Evolutionary conservation across 495 filamentous ascomycete genomes (phyloP), one percentile per base, ranked within the genome.

Genomic region (Xylaria telfairii): DNA sequence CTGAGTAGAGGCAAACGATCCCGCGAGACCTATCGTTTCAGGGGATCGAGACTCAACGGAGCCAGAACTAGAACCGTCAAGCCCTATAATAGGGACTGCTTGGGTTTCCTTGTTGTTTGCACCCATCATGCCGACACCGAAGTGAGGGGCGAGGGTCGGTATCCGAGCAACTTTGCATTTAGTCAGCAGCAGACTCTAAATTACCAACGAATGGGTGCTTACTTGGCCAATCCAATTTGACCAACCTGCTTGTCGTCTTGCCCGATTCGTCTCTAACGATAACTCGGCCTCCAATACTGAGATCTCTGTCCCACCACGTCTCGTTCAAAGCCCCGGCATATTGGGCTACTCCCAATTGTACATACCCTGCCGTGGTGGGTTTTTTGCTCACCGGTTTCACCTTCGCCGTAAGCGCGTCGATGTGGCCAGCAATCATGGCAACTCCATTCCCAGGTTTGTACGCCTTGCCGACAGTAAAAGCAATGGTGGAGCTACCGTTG

Each of bases 281-380:
- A 9, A 99, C 95, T 49, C 93, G 87, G 12, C 96, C 96, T 60
- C 93, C 96, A 73, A 98, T 91, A 60, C 92, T 90, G 49, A 99
- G 86, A 81, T 99, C 96, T 19, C 95, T 87, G 82, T 97, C 95
- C 93, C 93, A 97, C 95, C 95, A 97, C 2, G 95, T 97, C 65
- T 81, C 83, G 72, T 95, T 94, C 65, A 98, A 80, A 26, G 83
- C 93, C 42, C 96, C 94, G 13, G 94, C 96, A 77, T 98, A 99
- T 0, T 92, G 96, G 4, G 96, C 96, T 39, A 99, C 91, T 6
- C 92, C 95, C 4, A 99, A 85, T 82, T 97, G 93, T n/a, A 90
- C 73, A 79, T 93, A 99, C 41, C 95, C 95, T 28, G 92, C 90
- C 75, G 91, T 93, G 61, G 83, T 91, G 8, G 90, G 88, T 71